Base-by-base conservation (phyloP, 1,284 basidiomycete genomes). In the Apiotrichum porosum region DNA sequence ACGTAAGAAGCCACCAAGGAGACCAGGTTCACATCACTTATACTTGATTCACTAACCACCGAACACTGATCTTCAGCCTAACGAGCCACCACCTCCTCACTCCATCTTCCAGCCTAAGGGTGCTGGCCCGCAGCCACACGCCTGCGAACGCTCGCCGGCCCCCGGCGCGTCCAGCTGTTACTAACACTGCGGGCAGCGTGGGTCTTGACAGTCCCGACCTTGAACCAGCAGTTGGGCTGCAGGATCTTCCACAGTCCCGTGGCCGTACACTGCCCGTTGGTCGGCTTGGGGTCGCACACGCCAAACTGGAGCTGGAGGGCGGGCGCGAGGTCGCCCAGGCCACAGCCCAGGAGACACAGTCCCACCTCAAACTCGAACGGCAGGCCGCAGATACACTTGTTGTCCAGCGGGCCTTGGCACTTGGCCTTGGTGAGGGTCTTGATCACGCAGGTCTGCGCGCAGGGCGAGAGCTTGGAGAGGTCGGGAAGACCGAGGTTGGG, bases 361-460 rank as follows among this genome's bases (percentile, higher is more conserved):
- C 18, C 30, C 1, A 21, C 33, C 17, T 15, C 12, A 17, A 31
- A 21, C 6, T n/a, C 17, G 34, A 47, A 47, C 15, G 21, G 17
- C 21, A 42, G 15, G 19, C 24, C 35, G 35, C 46, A 47, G 46
- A 47, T 42, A 30, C 46, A 47, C 21, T 42, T 21, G 26, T 37
- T 42, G 40, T 47, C 46, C 23, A 47, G 46, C 26, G 46, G 46
- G 17, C 46, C 46, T 3, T 15, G n/a, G 17, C 46, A 47, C 21
- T 42, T 13, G n/a, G 17, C 18, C 34, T 18, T 24, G 19, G 22
- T 13, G 21, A 47, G 34, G 15, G 40, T 33, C 19, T 37, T 41
- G 37, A 42, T 14, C 12, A 47, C 40, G 13, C 40, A 42, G 17
- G 8, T 8, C n/a, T 21, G 34, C 3, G 35, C 39, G 18, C 46